phyloP scores from a whole-genome alignment of 441 rosid genomes.

The Cnidoscolus chayamansa region DNA sequence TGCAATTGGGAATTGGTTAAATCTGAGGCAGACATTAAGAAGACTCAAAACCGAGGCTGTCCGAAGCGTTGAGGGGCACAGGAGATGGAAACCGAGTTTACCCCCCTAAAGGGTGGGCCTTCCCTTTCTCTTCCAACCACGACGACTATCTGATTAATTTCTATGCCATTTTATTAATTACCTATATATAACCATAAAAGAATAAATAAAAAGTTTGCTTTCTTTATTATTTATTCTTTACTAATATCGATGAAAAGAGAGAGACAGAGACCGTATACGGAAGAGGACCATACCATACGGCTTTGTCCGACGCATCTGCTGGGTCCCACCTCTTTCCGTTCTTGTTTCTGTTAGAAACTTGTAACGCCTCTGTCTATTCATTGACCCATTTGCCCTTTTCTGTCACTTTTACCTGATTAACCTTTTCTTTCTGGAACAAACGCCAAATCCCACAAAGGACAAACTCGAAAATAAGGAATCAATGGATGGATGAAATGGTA shows the following conservation, averaged over 20 bases:
- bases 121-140: not conserved
- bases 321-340: slow-evolving; percentile 28
- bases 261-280: slow-evolving; percentile 58
- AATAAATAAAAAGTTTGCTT: too few species aligned
- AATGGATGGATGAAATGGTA: slow-evolving; percentile 14
- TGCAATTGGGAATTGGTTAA: too few species aligned
- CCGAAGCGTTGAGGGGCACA: slow-evolving; percentile 9
- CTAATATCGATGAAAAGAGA: not conserved
- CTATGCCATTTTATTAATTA: not conserved
- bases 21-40: not conserved
- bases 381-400: slow-evolving; percentile 17
- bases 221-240: not conserved
- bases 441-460: slow-evolving; percentile 22
- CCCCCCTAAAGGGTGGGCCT: slow-evolving; percentile 7
- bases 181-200: too few species aligned
- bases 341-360: not conserved
- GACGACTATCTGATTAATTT: not conserved
- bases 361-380: not conserved
- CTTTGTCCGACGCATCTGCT: slow-evolving; percentile 38
- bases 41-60: slow-evolving; percentile 11
- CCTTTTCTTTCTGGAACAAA: not conserved
- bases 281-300: slow-evolving; percentile 77
- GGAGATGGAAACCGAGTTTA: not conserved
- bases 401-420: not conserved
- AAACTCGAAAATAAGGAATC: not conserved